Base-by-base conservation (phyloP, 345 rosid species). In the Chamaenerion angustifolium region DNA sequence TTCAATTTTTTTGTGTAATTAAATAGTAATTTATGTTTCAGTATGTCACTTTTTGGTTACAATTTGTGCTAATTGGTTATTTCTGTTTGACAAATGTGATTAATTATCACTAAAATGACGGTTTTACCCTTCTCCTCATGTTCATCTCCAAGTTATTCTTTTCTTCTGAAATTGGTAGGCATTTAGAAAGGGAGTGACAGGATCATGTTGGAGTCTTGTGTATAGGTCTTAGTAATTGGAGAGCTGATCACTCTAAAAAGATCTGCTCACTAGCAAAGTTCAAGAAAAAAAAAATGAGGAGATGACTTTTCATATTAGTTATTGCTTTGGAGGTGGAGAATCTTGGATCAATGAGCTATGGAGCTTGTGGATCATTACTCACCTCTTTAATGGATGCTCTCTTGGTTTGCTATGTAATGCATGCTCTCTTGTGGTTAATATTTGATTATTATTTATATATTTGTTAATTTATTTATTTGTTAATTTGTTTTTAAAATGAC, bases 351-450 rank as follows among this genome's bases (percentile, higher is more conserved):
- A 75, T 73, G 63, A 62, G 73, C 74, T 59, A 60, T 72, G 77
- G 86, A 84, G 88, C 88, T 82, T 84, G 68, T 78, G 96, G 88
- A 82, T 86, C 88, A 88, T 75, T 59, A 82, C 84, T 82, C 96
- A 65, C 70, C 71, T 75, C n/a, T n/a, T n/a, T n/a, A n/a, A 71
- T 54, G 89, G 85, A 78, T 82, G 97, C 81, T 85, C 81, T 82
- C 75, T 82, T 81, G 87, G 87, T 81, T 79, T 77, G 90, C 85
- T 81, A n/a, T n/a, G n/a, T n/a, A n/a, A n/a, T n/a, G n/a, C n/a
- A n/a, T n/a, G n/a, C n/a, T n/a, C n/a, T n/a, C n/a, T n/a, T n/a
- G n/a, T n/a, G n/a, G n/a, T n/a, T n/a, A n/a, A n/a, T n/a, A n/a
- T n/a, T n/a, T n/a, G n/a, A n/a, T n/a, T n/a, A n/a, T n/a, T n/a